phyloP scores from a whole-genome alignment of 2,329 filamentous ascomycete genomes.

The Alternaria brassicicola region DNA sequence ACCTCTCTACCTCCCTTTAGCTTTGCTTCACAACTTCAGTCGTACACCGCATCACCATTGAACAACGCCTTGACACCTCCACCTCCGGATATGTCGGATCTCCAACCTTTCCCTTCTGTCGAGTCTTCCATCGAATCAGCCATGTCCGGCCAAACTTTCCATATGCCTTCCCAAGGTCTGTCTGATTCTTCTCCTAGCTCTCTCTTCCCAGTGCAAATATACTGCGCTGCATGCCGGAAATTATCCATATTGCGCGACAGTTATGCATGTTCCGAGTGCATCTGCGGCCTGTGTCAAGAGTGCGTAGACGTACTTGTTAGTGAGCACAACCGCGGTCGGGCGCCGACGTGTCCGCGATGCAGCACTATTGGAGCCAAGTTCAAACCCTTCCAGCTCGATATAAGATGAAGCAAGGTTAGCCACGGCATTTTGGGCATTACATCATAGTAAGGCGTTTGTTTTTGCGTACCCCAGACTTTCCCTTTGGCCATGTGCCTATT shows the following conservation, averaged over 20 bases:
- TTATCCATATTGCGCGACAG: conserved; percentile 79
- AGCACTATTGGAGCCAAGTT: conserved; percentile 79
- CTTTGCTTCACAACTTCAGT: conserved; percentile 60
- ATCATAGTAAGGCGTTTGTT: conserved; percentile 21
- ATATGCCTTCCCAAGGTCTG: conserved; percentile 59
- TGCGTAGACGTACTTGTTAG: conserved; percentile 83
- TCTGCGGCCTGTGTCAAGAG: conserved; percentile 86
- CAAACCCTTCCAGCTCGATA: conserved; percentile 84
- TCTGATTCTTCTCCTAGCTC: conserved; percentile 66
- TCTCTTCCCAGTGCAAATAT: conserved; percentile 72
- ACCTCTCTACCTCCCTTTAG: conserved; percentile 65
- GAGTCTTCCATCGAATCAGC: conserved; percentile 74
- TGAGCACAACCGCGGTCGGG: conserved; percentile 71
- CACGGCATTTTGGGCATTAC: conserved; percentile 9
- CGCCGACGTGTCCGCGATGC: conserved; percentile 76
- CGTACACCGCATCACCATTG: conserved; percentile 87
- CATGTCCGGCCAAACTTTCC: conserved; percentile 73
- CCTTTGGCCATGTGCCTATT: conserved; percentile 9
- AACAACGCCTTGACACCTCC: conserved; percentile 91
- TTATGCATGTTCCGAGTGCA: conserved; percentile 95
- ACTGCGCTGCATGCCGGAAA: conserved; percentile 85
- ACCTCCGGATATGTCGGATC: conserved; percentile 52
- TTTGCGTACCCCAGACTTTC: conserved; percentile 1
- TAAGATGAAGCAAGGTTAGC: conserved; percentile 61
- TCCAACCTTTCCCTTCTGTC: conserved; percentile 84